Evolutionary conservation across 2,329 filamentous ascomycete species (phyloP).

Genomic region (Pestalotiopsis fici): DNA sequence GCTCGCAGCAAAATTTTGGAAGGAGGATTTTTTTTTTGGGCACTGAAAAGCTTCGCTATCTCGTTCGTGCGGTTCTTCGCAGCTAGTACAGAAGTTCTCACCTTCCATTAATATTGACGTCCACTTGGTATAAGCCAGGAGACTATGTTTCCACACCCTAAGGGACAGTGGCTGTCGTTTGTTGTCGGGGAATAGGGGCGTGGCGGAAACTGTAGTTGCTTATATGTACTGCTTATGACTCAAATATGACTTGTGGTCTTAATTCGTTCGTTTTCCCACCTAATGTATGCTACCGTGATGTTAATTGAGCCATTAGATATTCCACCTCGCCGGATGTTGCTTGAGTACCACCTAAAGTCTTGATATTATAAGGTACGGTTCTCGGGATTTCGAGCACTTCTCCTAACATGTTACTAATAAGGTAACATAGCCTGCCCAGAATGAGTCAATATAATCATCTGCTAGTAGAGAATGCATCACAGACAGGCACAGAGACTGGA

Average conservation of each 20-base stretch:
- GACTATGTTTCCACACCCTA: not conserved
- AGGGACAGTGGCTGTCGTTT: conserved; percentile 17
- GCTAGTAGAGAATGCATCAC: no score
- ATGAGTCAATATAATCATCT: no score
- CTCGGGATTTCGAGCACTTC: no score
- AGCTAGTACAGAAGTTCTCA: not conserved
- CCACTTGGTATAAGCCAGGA: conserved; percentile 27
- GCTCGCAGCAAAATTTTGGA: not conserved
- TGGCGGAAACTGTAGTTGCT: conserved; percentile 20
- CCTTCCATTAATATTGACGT: conserved; percentile 19
- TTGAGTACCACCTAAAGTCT: no score
- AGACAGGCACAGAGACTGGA: no score
- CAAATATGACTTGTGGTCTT: not conserved
- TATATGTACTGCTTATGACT: not conserved
- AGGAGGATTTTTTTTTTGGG: not conserved
- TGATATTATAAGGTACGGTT: no score
- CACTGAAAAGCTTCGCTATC: conserved; percentile 12
- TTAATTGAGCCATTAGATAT: no score
- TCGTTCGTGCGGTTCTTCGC: not conserved
- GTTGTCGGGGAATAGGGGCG: conserved; percentile 13
- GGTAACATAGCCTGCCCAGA: no score
- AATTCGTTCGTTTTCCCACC: no score
- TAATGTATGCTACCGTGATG: no score
- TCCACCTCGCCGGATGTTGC: no score
- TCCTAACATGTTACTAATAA: no score